These are phyloP conservation scores for Geotrichum siamense DNA, from an alignment of 1,139 yeast genomes.

Conservation along the genomic window DNA sequence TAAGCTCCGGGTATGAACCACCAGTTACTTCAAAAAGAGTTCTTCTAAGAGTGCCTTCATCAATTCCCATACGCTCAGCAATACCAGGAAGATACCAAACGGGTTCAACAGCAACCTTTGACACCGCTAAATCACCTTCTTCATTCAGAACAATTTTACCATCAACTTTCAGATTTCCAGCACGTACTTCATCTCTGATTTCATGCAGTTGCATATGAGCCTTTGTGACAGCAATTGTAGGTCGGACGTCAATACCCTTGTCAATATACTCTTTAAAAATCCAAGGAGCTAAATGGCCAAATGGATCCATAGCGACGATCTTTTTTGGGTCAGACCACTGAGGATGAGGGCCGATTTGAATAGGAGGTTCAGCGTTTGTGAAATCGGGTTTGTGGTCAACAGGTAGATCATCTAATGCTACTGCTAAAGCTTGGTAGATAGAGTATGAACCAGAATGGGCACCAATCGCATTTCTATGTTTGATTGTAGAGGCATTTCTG, in stretches of 20 bases:
- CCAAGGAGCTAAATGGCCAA: slow-evolving; percentile 57
- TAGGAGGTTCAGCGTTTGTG: slow-evolving; percentile 56
- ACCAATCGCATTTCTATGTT: slow-evolving; percentile 48
- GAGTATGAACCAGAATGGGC: slow-evolving; percentile 57
- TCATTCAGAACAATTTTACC: slow-evolving; percentile 50
- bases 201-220: slow-evolving; percentile 54
- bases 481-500: slow-evolving; percentile 34
- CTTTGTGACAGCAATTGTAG: slow-evolving; percentile 55
- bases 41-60: slow-evolving; percentile 48
- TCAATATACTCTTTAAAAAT: slow-evolving; percentile 40
- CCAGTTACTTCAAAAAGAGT: slow-evolving; percentile 57
- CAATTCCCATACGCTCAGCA: slow-evolving; percentile 50
- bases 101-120: slow-evolving; percentile 58
- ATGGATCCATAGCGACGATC: slow-evolving; percentile 56
- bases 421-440: slow-evolving; percentile 54
- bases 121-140: slow-evolving; percentile 51
- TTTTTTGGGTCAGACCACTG: slow-evolving; percentile 49
- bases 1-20: slow-evolving; percentile 57
- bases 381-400: slow-evolving; percentile 49
- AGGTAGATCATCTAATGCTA: slow-evolving; percentile 49
- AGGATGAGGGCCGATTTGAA: slow-evolving; percentile 44
- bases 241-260: slow-evolving; percentile 46
- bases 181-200: slow-evolving; percentile 46
- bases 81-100: slow-evolving; percentile 63
- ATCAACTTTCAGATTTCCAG: slow-evolving; percentile 47